These are phyloP conservation scores for Tylopilus plumbeoviolaceoides DNA, from an alignment of 768 basidiomycete species.

Conservation along the genomic window DNA sequence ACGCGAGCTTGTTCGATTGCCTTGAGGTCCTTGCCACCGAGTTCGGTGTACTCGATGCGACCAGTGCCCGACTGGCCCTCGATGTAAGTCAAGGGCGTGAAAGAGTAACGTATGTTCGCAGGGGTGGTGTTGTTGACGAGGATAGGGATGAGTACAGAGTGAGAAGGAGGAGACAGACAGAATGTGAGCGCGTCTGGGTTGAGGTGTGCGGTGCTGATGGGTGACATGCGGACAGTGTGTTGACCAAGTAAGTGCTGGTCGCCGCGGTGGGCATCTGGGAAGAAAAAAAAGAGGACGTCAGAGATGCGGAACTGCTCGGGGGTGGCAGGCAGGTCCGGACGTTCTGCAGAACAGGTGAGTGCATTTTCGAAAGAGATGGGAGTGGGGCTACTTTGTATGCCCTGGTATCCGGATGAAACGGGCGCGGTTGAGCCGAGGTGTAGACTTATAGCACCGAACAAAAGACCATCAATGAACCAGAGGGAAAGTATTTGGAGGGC, in stretches of 20 bases:
- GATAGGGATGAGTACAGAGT: constrained; percentile 69
- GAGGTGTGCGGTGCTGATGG: constrained; percentile 88
- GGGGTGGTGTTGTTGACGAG: constrained; percentile 90
- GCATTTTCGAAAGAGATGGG: neutral
- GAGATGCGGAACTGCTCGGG: constrained; percentile 46
- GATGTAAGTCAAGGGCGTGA: constrained; percentile 58
- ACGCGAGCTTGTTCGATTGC: constrained; percentile 58
- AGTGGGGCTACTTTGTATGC: constrained; percentile 31
- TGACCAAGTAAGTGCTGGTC: constrained; percentile 75
- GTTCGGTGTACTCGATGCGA: constrained; percentile 51
- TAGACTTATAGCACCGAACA: constrained; percentile 69
- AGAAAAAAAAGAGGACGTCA: constrained; percentile 42
- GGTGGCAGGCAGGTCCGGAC: constrained; percentile 38
- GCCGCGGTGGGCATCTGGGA: constrained; percentile 28
- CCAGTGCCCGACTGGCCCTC: constrained; percentile 36
- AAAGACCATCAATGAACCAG: constrained; percentile 61
- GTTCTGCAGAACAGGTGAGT: constrained; percentile 23
- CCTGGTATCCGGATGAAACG: constrained; percentile 12
- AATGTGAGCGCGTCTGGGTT: constrained; percentile 74
- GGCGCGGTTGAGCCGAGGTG: constrained; percentile 37
- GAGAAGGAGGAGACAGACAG: constrained; percentile 57
- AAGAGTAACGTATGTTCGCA: constrained; percentile 63
- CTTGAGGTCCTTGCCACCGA: constrained; percentile 62
- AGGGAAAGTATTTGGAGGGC: constrained; percentile 56
- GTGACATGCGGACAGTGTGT: constrained; percentile 89